Conservation (phyloP, 352 stramenopile genomes). For the Paralagenidium karlingii region DNA sequence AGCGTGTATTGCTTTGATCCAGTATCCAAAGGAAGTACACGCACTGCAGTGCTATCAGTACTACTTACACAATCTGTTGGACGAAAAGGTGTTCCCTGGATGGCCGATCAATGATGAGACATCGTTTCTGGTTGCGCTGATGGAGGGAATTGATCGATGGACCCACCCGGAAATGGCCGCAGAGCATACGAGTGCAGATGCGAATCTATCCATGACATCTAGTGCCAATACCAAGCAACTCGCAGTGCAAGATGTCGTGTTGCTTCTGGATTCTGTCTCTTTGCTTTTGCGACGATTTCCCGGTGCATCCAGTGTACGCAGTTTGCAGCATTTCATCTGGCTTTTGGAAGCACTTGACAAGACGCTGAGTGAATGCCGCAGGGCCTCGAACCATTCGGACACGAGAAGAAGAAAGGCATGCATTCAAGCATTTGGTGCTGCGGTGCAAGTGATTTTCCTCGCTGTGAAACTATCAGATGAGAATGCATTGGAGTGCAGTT, state of each 20-base stretch:
- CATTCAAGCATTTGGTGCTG: conserved; percentile 59
- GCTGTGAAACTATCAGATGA: conserved; percentile 59
- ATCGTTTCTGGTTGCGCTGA: conserved; percentile 52
- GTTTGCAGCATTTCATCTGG: conserved; percentile 48
- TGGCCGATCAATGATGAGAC: conserved; percentile 79
- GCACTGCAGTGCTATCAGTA: conserved; percentile 82
- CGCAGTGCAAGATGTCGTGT: conserved; percentile 51
- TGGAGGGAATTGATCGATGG: conserved; percentile 70
- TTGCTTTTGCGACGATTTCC: conserved; percentile 64
- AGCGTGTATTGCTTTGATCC: conserved; percentile 59
- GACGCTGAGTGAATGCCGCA: not conserved
- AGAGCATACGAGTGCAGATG: conserved; percentile 22
- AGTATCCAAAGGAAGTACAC: conserved; percentile 77
- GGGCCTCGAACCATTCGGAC: not conserved
- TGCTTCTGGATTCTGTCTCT: conserved; percentile 56
- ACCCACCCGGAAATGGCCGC: conserved; percentile 55
- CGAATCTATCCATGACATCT: conserved; percentile 5
- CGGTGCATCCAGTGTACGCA: conserved; percentile 42
- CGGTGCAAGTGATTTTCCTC: conserved; percentile 66
- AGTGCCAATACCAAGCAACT: conserved; percentile 42
- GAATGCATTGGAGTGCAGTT: conserved; percentile 65
- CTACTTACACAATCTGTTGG: conserved; percentile 76
- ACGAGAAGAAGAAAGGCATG: too few relatives aligned
- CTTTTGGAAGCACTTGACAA: conserved; percentile 68
- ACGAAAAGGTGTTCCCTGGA: conserved; percentile 78